Base-by-base conservation (phyloP, 1,284 basidiomycete species). In the Ceratobasidium sp. region DNA sequence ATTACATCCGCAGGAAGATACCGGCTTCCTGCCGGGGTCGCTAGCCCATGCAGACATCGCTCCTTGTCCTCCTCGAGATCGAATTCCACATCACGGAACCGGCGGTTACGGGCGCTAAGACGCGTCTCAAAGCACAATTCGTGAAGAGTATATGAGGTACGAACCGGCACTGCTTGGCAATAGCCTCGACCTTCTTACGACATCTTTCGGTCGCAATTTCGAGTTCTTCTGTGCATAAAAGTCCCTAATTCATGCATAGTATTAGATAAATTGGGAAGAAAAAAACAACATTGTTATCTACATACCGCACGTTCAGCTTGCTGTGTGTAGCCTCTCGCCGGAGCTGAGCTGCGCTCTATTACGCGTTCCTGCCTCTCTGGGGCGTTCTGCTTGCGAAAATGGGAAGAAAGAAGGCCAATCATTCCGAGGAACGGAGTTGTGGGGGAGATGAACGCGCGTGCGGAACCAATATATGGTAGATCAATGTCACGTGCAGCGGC, bases 161-260 rank as follows among this genome's bases (percentile, higher is more conserved):
- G 57, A 20, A 54, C 46, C 82, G 80, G 66, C 83, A 84, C 71
- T 84, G 82, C 44, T 73, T 79, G n/a, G 82, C 80, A 44, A 83
- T 82, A 6, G 79, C 78, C n/a, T 79, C 77, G 23, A 84, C 83
- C 70, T 80, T 83, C 28, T 50, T 76, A 33, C 80, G 81, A 67
- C 82, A 84, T 42, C 83, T 80, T 54, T 79, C 79, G 26, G 83
- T 80, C 0, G 83, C 83, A 33, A 81, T 81, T 13, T 82, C 78
- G 20, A 84, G 77, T 66, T 84, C 83, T 9, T 81, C 79, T 7
- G 82, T 83, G 20, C 84, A 83, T 12, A 84, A 79, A n/a, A 83
- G 79, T 52, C 84, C 81, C 70, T 71, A 56, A 13, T 3, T 26
- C 6, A 48, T 74, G 13, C 12, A 67, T n/a, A 33, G 20, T 33